Conservation (phyloP, 805 yeast species). For the Starmera caribaea region DNA sequence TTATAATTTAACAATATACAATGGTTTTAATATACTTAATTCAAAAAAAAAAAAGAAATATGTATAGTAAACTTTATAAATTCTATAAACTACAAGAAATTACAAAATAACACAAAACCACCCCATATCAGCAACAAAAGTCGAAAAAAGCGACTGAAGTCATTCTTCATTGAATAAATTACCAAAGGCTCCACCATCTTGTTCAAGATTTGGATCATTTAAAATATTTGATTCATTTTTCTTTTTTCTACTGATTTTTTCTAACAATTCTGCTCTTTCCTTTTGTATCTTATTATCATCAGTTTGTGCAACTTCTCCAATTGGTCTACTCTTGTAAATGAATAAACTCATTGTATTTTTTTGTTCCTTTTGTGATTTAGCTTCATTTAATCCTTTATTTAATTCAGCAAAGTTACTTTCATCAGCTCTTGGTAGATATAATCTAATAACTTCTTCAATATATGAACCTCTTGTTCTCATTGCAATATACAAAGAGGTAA, state of each 20-base stretch:
- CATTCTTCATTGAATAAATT: conserved; percentile 39
- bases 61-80: background rate
- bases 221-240: conserved; percentile 41
- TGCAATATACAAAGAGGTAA: conserved; percentile 70
- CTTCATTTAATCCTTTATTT: conserved; percentile 50
- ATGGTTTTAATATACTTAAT: background rate
- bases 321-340: conserved; percentile 51
- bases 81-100: background rate
- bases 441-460: conserved; percentile 52
- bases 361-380: conserved; percentile 70
- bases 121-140: background rate
- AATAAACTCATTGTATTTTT: conserved; percentile 71
- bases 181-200: conserved; percentile 42
- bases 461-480: conserved; percentile 59
- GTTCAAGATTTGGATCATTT: conserved; percentile 67
- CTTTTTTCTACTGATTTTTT: conserved; percentile 40
- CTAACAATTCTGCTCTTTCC: conserved; percentile 45
- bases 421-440: conserved; percentile 43
- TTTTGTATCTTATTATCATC: conserved; percentile 34
- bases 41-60: background rate
- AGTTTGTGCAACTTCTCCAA: conserved; percentile 25
- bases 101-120: no score
- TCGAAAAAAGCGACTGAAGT: background rate
- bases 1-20: background rate
- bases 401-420: conserved; percentile 51